These are phyloP conservation scores for Penicillium sp. DNA, from an alignment of 2,329 filamentous ascomycete genomes.

Conservation along the genomic window DNA sequence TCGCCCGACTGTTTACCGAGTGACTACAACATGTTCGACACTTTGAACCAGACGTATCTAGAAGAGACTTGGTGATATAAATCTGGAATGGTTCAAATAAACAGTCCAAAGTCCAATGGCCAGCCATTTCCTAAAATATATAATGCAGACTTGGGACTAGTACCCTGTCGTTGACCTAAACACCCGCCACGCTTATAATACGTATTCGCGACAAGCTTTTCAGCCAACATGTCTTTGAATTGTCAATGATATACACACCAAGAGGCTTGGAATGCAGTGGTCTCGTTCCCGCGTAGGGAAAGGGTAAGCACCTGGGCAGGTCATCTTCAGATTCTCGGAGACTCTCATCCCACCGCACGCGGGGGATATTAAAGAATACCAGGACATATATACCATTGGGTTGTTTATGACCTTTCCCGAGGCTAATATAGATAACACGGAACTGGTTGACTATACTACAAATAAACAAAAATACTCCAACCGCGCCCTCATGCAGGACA, in stretches of 20 bases:
- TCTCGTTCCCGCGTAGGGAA: no score
- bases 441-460: no score
- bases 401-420: no score
- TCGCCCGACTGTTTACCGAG: constrained; percentile 19
- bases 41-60: constrained; percentile 23
- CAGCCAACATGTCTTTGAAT: constrained; percentile 40
- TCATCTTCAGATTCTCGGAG: no score
- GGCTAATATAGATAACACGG: no score
- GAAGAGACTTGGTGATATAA: constrained; percentile 19
- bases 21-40: constrained; percentile 26
- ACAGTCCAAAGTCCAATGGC: background rate
- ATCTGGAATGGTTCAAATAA: background rate
- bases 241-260: constrained; percentile 5
- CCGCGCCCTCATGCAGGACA: no score
- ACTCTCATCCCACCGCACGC: no score
- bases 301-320: no score
- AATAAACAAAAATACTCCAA: no score
- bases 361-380: no score
- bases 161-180: background rate
- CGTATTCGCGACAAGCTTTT: constrained; percentile 44
- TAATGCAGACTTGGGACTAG: background rate
- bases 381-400: no score
- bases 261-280: no score
- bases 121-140: background rate
- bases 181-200: constrained; percentile 14